Base-by-base conservation (phyloP, 139 green algal species). In the Chlorokybus atmophyticus region DNA sequence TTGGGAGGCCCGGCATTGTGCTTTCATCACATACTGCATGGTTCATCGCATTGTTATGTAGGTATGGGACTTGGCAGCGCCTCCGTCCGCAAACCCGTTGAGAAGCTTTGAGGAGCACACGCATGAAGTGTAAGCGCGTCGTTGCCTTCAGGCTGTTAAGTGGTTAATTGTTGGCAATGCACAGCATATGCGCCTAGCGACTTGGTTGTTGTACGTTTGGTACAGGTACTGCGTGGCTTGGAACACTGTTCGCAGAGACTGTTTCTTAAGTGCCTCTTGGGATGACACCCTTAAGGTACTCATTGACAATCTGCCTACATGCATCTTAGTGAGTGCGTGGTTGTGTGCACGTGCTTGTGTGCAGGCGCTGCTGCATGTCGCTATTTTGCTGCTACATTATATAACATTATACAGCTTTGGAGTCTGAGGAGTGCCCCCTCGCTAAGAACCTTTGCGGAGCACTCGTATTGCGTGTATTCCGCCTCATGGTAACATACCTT, bases 401-500 rank as follows among this genome's bases (percentile, higher is more conserved):
- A n/a, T n/a, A n/a, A n/a, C n/a, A n/a, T n/a, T n/a, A n/a, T n/a
- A n/a, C n/a, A n/a, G 75, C 70, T 97, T 27, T 97, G 86, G 86
- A 83, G 60, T 25, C 44, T 93, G n/a, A 48, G 64, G 3, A n/a
- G 31, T 0, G 48, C 29, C 3, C n/a, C 19, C 1, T 71, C 61
- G 0, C 8, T 79, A 29, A 38, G 71, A 8, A 76, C 73, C 17
- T 80, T 79, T 40, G 35, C n/a, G 3, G 71, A 79, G 50, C 90
- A 98, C 77, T 84, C 81, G 0, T 97, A 98, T 71, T 97, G 87
- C 65, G 85, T 97, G n/a, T 98, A 98, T 64, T 75, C 84, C 19
- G 85, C 79, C 17, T 71, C 74, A 17, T 96, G 90, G 87, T 88
- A 23, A 41, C 4, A 29, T 17, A 2, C 4, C 54, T 58, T n/a